Conservation (phyloP, 2,329 filamentous ascomycete species). For the Sarocladiaceae sp. region DNA sequence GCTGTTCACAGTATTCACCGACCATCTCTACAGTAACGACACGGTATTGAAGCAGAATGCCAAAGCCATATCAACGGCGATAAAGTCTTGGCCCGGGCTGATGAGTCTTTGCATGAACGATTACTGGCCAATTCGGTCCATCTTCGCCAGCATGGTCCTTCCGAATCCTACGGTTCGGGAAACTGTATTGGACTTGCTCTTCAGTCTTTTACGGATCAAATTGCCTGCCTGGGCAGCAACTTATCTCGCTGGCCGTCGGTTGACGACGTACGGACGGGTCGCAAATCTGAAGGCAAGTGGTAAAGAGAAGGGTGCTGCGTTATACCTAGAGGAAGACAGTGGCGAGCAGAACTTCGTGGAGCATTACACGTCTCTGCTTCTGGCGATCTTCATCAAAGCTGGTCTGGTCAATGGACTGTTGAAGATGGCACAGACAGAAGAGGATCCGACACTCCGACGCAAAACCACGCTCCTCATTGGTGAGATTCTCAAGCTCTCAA, state of each 20-base stretch:
- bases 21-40: slow-evolving; percentile 62
- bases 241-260: slow-evolving; percentile 83
- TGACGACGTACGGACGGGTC: slow-evolving; percentile 96
- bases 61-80: slow-evolving; percentile 83
- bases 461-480: slow-evolving; percentile 90
- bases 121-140: slow-evolving; percentile 76
- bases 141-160: slow-evolving; percentile 61
- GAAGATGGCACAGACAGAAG: slow-evolving; percentile 62
- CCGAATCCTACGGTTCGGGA: slow-evolving; percentile 58
- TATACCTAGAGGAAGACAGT: slow-evolving; percentile 60
- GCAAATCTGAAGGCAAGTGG: slow-evolving; percentile 66
- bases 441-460: slow-evolving; percentile 68
- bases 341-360: slow-evolving; percentile 82
- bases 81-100: slow-evolving; percentile 92
- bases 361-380: slow-evolving; percentile 85
- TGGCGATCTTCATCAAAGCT: slow-evolving; percentile 80
- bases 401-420: slow-evolving; percentile 63
- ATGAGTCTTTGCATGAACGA: slow-evolving; percentile 86
- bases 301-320: slow-evolving; percentile 44
- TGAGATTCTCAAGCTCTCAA: slow-evolving; percentile 85
- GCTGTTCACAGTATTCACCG: slow-evolving; percentile 88
- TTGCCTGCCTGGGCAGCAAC: slow-evolving; percentile 89
- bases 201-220: slow-evolving; percentile 78
- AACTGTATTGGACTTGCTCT: slow-evolving; percentile 83
- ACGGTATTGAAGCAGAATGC: slow-evolving; percentile 75